A percentile compares a stretch with the other conserved stretches of the same genome.
Conservation (phyloP, 2,329 filamentous ascomycete genomes). For the Monosporascus sp. region DNA sequence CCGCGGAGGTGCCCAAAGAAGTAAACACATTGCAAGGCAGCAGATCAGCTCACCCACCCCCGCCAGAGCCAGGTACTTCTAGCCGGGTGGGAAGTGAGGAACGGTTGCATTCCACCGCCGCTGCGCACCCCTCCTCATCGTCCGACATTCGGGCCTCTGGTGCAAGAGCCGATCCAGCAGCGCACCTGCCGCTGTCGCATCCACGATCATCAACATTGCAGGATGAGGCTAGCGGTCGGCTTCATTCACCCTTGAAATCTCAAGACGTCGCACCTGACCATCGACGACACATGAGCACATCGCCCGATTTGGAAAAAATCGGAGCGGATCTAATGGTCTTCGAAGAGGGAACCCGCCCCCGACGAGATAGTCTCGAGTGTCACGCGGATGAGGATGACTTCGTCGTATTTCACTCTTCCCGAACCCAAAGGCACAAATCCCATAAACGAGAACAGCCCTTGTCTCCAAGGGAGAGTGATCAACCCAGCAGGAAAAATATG, state of each 20-base stretch:
- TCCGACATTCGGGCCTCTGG: too few relatives aligned
- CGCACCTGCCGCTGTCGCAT: too few relatives aligned
- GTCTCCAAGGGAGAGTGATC: not conserved
- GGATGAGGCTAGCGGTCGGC: too few relatives aligned
- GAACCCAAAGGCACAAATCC: not conserved
- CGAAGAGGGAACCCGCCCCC: slow-evolving; percentile 11
- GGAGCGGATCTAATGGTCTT: slow-evolving; percentile 19
- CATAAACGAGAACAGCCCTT: not conserved
- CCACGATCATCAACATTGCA: too few relatives aligned
- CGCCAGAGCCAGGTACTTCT: not conserved
- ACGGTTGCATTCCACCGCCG: not conserved
- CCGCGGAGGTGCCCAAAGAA: not conserved
- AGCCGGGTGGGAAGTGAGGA: not conserved
- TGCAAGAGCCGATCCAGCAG: too few relatives aligned
- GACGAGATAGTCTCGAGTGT: slow-evolving; percentile 18
- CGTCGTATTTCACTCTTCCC: slow-evolving; percentile 2
- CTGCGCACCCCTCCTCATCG: not conserved
- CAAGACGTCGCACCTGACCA: not conserved
- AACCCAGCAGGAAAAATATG: not conserved
- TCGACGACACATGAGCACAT: not conserved
- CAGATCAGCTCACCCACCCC: not conserved
- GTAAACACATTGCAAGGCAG: not conserved
- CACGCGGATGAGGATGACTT: slow-evolving; percentile 21
- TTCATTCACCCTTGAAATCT: not conserved
- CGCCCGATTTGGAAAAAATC: slow-evolving; percentile 15